Percentiles rank a stretch among this genome's conserved stretches.
These are phyloP conservation scores for Coelastrella sp. DNA, from an alignment of 139 green algal species.

Conservation along the genomic window DNA sequence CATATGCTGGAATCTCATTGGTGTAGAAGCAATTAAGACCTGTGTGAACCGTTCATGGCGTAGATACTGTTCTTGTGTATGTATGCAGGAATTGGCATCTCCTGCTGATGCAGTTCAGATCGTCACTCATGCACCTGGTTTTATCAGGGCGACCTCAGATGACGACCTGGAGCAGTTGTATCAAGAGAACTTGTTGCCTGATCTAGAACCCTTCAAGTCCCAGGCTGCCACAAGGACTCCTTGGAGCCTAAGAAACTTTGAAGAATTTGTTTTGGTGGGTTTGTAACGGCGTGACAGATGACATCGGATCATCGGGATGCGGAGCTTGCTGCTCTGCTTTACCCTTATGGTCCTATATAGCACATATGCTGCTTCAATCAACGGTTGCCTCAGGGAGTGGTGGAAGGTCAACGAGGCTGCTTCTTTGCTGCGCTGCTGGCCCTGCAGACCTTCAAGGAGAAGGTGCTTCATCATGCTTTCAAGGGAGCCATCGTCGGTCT, in stretches of 20 bases:
- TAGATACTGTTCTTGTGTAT: no score
- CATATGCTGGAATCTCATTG: no score
- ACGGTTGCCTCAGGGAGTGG: no score
- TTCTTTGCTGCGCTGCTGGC: background rate
- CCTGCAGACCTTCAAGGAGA: constrained; percentile 33
- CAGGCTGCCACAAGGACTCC: no score
- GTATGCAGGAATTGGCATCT: constrained; percentile 33
- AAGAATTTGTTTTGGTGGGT: constrained; percentile 39
- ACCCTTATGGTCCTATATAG: no score
- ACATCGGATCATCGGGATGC: no score
- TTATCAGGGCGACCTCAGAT: constrained; percentile 35
- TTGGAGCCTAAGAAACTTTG: constrained; percentile 22
- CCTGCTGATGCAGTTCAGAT: constrained; percentile 38
- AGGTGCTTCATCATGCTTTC: constrained; percentile 28
- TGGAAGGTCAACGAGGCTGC: no score
- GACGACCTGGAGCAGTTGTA: constrained; percentile 37
- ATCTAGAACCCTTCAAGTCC: constrained; percentile 34
- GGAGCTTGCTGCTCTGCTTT: no score
- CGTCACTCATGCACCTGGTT: constrained; percentile 4
- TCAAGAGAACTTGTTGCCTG: constrained; percentile 41
- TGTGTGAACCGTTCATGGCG: no score
- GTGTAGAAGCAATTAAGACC: no score
- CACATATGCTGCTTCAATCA: no score
- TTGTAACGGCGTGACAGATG: no score
- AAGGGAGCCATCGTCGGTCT: constrained; percentile 44